Evolutionary conservation across 129 eudicot genomes (phyloP), one percentile per base, ranked within the genome.

Genomic region (Smallanthus sonchifolius): DNA sequence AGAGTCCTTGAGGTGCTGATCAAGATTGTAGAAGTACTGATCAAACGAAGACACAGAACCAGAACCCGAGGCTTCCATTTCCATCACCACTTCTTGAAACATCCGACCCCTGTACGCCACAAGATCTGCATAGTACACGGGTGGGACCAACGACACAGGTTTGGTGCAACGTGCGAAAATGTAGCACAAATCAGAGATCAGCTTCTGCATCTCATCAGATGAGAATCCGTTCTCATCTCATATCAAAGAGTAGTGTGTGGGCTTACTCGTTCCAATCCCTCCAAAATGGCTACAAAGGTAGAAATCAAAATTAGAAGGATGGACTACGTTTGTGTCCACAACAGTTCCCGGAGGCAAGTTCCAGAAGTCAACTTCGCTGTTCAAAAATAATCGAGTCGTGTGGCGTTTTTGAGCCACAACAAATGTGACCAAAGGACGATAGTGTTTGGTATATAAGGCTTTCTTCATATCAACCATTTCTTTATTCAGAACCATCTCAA

Each of bases 341-440:
- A 89, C 88, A 2, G 98, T 89, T 6, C 98, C 98, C 0, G 96
- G 96, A 4, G 85, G 89, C 39, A 92, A 78, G 24, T 92, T 92
- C 2, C 80, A 84, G 0, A 52, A 2, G 5, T 62, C 42, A 2
- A 24, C 57, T 44, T 67, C 73, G 39, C 75, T 73, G 52, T 82
- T 82, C 3, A 66, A 73, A 49, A 92, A 89, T 9, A 92, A 49
- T 4, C 95, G 87, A 32, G 96, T 92, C 1, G 84, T 95, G 70
- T 92, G 96, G n/a, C n/a, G n/a, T n/a, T n/a, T n/a, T n/a, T n/a
- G n/a, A n/a, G n/a, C n/a, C n/a, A n/a, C n/a, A n/a, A 0, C 80
- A 30, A 87, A 75, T 3, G 98, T 92, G 47, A 92, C 77, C 1
- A 36, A 17, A 2, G 98, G 98, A 9, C 69, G 69, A 49, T 92